Base-by-base conservation (phyloP, 176 grass and related monocot genomes). In the Oryza coarctata region DNA sequence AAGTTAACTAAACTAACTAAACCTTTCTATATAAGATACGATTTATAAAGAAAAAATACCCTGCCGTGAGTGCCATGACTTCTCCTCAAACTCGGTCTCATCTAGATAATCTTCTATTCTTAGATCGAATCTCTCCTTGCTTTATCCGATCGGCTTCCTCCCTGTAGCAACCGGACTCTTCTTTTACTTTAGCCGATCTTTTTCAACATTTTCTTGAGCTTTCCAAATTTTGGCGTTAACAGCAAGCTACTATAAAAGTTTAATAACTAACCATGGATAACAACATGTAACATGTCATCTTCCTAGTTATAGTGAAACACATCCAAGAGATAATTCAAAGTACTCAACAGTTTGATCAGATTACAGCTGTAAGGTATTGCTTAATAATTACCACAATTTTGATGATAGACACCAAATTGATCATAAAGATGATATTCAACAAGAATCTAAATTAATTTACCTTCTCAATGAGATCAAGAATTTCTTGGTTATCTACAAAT, bases 391-490 rank as follows among this genome's bases (percentile, higher is more conserved):
- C 22, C 20, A 34, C 17, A 29, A 34, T 15, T 73, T 83, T 38
- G 10, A 74, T 57, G 79, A 55, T 18, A 83, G 65, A 17, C 25
- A 30, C 12, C 28, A 29, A 67, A 40, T 47, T 68, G 28, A 23
- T 73, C 11, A 61, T 43, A 74, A 86, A 31, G 10, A 71, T 0
- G 1, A 0, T 32, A 82, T 58, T 86, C 45, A 67, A 44, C 41
- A 55, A 66, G 14, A 81, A 65, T 66, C 22, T 14, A 28, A 80
- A 22, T 77, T 72, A 55, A 41, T 77, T 75, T 79, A 94, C 95
- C 95, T 98, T 98, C 63, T 98, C 95, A 65, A 98, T 98, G 34
- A 98, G 92, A 91, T 98, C 95, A 82, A 98, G 92, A 79, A 98
- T 93, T 85, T 98, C 92, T 84, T 98, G 88, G 67, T 98, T 98